Conservation (phyloP, 257 asterid species). For the Capsicum rhomboideum region DNA sequence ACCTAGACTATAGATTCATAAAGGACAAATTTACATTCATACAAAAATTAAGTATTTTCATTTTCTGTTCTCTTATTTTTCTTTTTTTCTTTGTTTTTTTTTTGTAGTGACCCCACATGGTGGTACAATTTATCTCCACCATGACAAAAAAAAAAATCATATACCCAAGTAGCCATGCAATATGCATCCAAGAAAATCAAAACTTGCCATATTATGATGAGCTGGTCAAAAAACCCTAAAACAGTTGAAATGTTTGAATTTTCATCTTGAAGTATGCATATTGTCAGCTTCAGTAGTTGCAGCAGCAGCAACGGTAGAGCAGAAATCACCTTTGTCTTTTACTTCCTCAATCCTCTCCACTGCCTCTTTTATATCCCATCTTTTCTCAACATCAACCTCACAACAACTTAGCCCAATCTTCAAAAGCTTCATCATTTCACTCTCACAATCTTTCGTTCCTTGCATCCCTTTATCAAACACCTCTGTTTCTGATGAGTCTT, state of each 20-base stretch:
- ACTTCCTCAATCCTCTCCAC: constrained; percentile 59
- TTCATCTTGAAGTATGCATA: constrained; percentile 43
- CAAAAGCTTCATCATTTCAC: constrained; percentile 63
- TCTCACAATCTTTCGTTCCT: constrained; percentile 20
- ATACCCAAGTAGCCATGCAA: neutral
- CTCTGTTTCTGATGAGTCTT: constrained; percentile 15
- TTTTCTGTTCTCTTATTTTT: neutral
- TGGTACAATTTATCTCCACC: neutral
- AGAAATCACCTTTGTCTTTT: constrained; percentile 35
- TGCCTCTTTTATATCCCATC: constrained; percentile 62
- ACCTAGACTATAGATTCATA: constrained; percentile 2
- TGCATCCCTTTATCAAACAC: constrained; percentile 61
- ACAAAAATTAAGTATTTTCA: neutral
- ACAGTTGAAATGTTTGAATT: neutral
- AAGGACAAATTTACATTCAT: neutral
- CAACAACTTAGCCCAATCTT: constrained; percentile 62
- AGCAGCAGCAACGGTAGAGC: constrained; percentile 26
- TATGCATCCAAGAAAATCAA: neutral
- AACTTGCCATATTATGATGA: neutral
- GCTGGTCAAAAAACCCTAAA: neutral
- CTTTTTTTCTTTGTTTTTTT: neutral
- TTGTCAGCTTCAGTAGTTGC: constrained; percentile 36
- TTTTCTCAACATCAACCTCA: constrained; percentile 35
- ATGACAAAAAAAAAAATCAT: neutral
- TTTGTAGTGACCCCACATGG: neutral